Conservation (phyloP, 495 filamentous ascomycete species). For the Hypoxylon fragiforme region DNA sequence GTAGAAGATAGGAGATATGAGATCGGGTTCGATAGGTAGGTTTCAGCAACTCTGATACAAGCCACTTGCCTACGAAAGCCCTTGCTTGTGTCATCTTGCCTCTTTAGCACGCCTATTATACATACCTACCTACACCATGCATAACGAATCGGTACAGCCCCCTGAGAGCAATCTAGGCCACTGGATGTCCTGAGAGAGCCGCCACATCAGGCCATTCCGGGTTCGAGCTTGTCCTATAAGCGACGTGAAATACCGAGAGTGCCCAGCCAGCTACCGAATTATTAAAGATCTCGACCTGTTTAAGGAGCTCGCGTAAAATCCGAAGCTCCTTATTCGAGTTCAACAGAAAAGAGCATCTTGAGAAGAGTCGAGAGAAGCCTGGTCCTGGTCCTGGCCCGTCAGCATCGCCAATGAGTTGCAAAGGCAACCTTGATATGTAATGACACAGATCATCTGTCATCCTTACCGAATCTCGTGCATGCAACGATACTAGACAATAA, state of each 20-base stretch:
- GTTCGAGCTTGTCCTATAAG: conserved; percentile 10
- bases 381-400: neutral
- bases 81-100: conserved; percentile 6
- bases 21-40: too few relatives aligned
- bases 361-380: neutral
- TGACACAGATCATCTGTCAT: conserved; percentile 28
- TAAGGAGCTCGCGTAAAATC: conserved; percentile 1
- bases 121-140: too few relatives aligned
- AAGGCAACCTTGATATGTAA: conserved; percentile 20
- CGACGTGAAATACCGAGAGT: conserved; percentile 8
- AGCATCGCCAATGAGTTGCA: conserved; percentile 11
- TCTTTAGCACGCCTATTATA: conserved; percentile 15
- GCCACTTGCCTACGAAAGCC: neutral
- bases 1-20: too few relatives aligned
- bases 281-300: conserved; percentile 2
- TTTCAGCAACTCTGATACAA: conserved; percentile 1
- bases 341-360: too few relatives aligned
- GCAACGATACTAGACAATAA: conserved; percentile 18
- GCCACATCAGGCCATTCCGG: conserved; percentile 33
- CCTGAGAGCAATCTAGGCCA: conserved; percentile 25
- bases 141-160: conserved; percentile 13
- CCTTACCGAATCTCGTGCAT: conserved; percentile 22
- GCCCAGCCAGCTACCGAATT: conserved; percentile 10
- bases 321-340: neutral
- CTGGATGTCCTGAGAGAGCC: conserved; percentile 13